Percentiles rank a stretch among this genome's conserved stretches.
These are phyloP conservation scores for Epichloe festucae DNA, from an alignment of 2,329 filamentous ascomycete genomes.

Conservation along the genomic window DNA sequence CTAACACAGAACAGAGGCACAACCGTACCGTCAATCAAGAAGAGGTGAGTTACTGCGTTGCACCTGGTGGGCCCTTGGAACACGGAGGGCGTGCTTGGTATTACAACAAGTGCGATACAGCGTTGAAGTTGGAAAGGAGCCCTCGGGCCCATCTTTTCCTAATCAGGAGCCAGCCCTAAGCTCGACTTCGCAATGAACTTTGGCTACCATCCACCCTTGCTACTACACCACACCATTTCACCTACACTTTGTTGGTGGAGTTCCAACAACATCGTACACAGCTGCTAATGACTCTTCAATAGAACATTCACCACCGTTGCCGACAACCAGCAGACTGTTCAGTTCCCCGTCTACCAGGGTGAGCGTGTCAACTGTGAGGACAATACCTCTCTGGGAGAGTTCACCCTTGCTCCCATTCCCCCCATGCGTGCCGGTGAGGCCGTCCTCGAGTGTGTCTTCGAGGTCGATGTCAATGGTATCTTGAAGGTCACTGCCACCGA, in stretches of 20 bases:
- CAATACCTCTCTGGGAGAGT: constrained; percentile 96
- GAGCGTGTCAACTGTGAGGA: constrained; percentile 97
- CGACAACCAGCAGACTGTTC: constrained; percentile 52
- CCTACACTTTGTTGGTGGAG: too few species aligned
- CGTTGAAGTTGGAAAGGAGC: too few species aligned
- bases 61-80: neutral
- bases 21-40: constrained; percentile 57
- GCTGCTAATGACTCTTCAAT: neutral
- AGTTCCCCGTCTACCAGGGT: constrained; percentile 91
- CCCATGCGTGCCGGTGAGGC: constrained; percentile 89
- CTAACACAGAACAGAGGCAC: constrained; percentile 14
- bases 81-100: too few species aligned
- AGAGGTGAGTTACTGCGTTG: constrained; percentile 29
- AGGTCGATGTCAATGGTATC: constrained; percentile 99
- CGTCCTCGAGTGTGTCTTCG: constrained; percentile 94
- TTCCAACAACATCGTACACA: too few species aligned
- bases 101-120: too few species aligned
- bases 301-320: constrained; percentile 76
- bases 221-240: neutral
- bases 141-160: too few species aligned
- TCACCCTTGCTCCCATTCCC: constrained; percentile 80
- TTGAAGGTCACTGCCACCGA: constrained; percentile 98
- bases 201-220: neutral
- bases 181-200: neutral
- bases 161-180: neutral